Conservation (phyloP, 2,329 filamentous ascomycete species). For the Penicillium carneum region DNA sequence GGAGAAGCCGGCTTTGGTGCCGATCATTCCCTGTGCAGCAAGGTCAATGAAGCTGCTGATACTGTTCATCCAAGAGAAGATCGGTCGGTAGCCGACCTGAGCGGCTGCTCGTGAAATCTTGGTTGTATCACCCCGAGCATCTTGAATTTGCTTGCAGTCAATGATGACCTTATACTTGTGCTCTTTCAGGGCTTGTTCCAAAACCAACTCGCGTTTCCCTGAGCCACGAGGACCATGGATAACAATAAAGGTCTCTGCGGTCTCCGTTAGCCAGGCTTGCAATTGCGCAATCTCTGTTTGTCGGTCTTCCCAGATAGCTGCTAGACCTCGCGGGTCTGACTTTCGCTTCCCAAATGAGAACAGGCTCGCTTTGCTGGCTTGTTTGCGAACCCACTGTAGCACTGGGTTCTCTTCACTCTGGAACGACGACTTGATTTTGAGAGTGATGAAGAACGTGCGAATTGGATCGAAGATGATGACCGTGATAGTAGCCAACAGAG, state of each 20-base stretch:
- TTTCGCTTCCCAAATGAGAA: slow-evolving; percentile 55
- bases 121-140: slow-evolving; percentile 84
- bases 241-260: slow-evolving; percentile 88
- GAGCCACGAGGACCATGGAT: slow-evolving; percentile 91
- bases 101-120: slow-evolving; percentile 82
- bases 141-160: slow-evolving; percentile 91
- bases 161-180: slow-evolving; percentile 81
- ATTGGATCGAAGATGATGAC: slow-evolving; percentile 94
- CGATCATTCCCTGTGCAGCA: slow-evolving; percentile 90
- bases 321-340: slow-evolving; percentile 72
- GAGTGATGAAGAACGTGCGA: slow-evolving; percentile 87
- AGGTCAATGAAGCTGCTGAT: slow-evolving; percentile 91
- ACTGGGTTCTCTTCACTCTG: slow-evolving; percentile 75
- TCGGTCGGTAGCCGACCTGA: slow-evolving; percentile 86
- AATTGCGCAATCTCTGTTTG: slow-evolving; percentile 82
- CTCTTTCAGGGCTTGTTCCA: slow-evolving; percentile 81
- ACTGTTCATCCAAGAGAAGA: slow-evolving; percentile 96
- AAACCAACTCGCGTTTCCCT: slow-evolving; percentile 84
- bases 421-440: slow-evolving; percentile 80
- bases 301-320: slow-evolving; percentile 86
- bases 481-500: slow-evolving; percentile 79
- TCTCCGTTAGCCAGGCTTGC: slow-evolving; percentile 84
- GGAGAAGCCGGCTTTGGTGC: slow-evolving; percentile 91
- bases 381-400: slow-evolving; percentile 81
- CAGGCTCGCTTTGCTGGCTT: slow-evolving; percentile 58